Evolutionary conservation across 768 basidiomycete species (phyloP).

Genomic region (Trametes cubensis): DNA sequence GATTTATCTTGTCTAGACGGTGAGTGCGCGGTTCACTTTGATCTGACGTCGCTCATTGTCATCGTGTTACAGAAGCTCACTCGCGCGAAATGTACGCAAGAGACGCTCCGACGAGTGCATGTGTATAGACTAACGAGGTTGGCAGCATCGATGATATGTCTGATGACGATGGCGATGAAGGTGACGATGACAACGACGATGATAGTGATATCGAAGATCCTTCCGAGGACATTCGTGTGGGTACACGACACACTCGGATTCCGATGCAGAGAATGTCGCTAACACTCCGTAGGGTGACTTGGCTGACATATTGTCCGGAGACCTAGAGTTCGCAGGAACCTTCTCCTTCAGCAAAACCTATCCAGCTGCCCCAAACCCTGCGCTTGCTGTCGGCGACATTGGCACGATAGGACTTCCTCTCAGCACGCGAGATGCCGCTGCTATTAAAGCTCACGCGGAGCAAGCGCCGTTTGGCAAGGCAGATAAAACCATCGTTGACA

Average conservation of each 20-base stretch:
- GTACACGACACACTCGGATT: background rate
- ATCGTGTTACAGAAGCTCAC: too few relatives aligned
- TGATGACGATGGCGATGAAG: background rate
- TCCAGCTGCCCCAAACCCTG: constrained; percentile 44
- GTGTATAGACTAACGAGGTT: too few relatives aligned
- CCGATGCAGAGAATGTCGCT: background rate
- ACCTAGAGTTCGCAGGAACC: constrained; percentile 39
- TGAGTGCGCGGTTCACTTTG: too few relatives aligned
- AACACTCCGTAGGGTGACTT: constrained; percentile 36
- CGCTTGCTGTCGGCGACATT: constrained; percentile 41
- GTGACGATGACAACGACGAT: background rate
- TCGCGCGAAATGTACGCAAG: too few relatives aligned
- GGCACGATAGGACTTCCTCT: constrained; percentile 50
- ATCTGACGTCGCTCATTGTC: too few relatives aligned
- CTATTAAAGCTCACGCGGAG: constrained; percentile 38
- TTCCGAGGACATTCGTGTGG: constrained; percentile 1
- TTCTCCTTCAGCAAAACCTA: constrained; percentile 36
- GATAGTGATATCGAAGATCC: background rate
- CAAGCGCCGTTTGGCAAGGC: constrained; percentile 52
- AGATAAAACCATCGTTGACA: constrained; percentile 46
- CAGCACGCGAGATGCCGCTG: constrained; percentile 41
- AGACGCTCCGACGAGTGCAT: too few relatives aligned
- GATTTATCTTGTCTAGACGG: too few relatives aligned
- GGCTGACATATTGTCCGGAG: constrained; percentile 32
- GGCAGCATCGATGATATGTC: too few relatives aligned